Evolutionary conservation across 768 basidiomycete genomes (phyloP).

Genomic region (Lanmaoa rubissima): DNA sequence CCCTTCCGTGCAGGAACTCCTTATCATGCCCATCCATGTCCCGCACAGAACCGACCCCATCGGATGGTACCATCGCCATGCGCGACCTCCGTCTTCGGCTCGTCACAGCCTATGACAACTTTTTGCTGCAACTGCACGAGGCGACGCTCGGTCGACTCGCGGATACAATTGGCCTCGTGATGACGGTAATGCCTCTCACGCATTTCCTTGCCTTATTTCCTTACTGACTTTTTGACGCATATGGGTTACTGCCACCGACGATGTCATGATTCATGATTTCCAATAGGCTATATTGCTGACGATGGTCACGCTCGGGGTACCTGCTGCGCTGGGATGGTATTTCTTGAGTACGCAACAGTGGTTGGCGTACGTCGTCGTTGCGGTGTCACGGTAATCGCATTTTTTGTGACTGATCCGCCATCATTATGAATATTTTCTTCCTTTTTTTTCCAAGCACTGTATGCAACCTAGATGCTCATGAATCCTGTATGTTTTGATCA

Average conservation of each 20-base stretch:
- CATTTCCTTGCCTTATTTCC: neutral
- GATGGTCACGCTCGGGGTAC: constrained; percentile 17
- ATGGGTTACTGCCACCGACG: neutral
- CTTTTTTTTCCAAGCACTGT: neutral
- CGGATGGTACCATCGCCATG: constrained; percentile 19
- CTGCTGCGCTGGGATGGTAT: constrained; percentile 24
- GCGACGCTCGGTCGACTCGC: constrained; percentile 27
- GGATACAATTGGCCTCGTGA: constrained; percentile 21
- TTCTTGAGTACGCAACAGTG: constrained; percentile 5
- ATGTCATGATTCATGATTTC: neutral
- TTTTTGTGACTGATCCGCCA: neutral
- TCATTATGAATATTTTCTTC: neutral
- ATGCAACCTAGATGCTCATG: constrained; percentile 6
- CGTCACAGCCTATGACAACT: constrained; percentile 23
- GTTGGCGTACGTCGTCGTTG: constrained; percentile 9
- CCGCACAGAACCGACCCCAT: constrained; percentile 28
- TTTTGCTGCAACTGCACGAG: constrained; percentile 12
- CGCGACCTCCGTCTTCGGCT: constrained; percentile 24
- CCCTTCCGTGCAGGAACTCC: neutral
- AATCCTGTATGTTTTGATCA: neutral
- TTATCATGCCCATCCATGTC: neutral
- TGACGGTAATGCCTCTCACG: constrained; percentile 2
- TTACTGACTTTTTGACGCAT: neutral
- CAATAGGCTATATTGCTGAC: constrained; percentile 20
- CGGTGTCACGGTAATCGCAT: neutral